A percentile compares a stretch with the other conserved stretches of the same genome.
Conservation (phyloP, 2,329 filamentous ascomycete species). For the Ilyonectria mors-panacis region DNA sequence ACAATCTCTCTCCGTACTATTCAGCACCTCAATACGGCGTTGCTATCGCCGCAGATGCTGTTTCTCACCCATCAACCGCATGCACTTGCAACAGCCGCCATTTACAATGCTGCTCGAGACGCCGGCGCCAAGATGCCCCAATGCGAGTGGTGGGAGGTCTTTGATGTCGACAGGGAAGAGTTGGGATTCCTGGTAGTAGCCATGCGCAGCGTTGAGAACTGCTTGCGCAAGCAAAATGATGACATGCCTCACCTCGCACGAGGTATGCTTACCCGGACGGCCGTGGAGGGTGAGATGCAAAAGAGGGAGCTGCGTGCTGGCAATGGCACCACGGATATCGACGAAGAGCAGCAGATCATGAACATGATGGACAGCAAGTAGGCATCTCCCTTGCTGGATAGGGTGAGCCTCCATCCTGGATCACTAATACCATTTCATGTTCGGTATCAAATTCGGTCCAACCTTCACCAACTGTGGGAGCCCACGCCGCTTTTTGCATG, state of each 20-base stretch:
- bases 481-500: constrained; percentile 27
- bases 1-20: constrained; percentile 76
- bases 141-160: constrained; percentile 96
- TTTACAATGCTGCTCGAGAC: constrained; percentile 91
- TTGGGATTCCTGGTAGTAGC: constrained; percentile 92
- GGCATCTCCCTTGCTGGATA: constrained; percentile 16
- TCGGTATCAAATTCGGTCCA: constrained; percentile 30
- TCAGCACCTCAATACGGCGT: constrained; percentile 86
- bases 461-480: constrained; percentile 13
- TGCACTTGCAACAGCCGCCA: constrained; percentile 86
- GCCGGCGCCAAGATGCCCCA: constrained; percentile 83
- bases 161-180: constrained; percentile 95
- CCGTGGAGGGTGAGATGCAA: constrained; percentile 73
- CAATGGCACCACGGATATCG: constrained; percentile 44
- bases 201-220: constrained; percentile 83
- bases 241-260: constrained; percentile 64
- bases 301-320: constrained; percentile 60
- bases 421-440: constrained; percentile 4
- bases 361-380: constrained; percentile 54
- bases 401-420: constrained; percentile 13
- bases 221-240: constrained; percentile 72
- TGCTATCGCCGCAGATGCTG: constrained; percentile 89
- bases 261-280: constrained; percentile 71
- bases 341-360: constrained; percentile 63
- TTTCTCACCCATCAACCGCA: constrained; percentile 94